Evolutionary conservation across 805 yeast genomes (phyloP), one percentile per base, ranked within the genome.

Genomic region (Zygoascus biomembranicola): DNA sequence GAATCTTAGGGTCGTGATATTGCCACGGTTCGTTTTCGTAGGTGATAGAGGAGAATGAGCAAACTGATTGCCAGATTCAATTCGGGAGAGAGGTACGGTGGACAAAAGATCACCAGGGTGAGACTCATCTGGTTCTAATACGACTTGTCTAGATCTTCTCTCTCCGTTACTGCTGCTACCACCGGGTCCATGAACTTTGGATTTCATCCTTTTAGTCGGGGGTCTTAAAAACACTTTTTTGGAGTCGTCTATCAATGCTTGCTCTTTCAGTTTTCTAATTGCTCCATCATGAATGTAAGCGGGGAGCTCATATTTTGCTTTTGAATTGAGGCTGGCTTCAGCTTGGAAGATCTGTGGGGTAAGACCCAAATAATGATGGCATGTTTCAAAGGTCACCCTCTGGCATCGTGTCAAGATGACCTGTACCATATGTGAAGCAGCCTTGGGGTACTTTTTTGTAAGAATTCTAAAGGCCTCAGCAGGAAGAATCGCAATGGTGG

Each of bases 401-500:
- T 89, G 88, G 51, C 94, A 75, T 57, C 96, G 78, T 1, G 95
- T 84, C 53, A 92, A 71, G 23, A 92, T 88, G 80, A 92, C 90
- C 61, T 95, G 96, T 13, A 92, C 92, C 32, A 94, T 90, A 67
- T 90, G 97, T 0, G 97, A 87, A 0, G 97, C 85, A 0, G 96
- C 87, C 57, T 86, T 80, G 5, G 98, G 98, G 64, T 83, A 88
- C 61, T 82, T 86, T 32, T 73, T 65, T 6, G 86, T 84, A 42
- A 92, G 77, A 52, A 85, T 73, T 52, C 79, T 76, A 61, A 92
- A 94, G 0, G 97, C 87, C 51, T 81, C 83, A 1, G 84, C 81
- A 0, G 99, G 99, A 14, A 92, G 90, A 39, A 92, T 85, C 0
- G 98, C 96, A 52, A 92, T 85, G 0, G 98, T 90, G 35, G 95